Evolutionary conservation across 352 stramenopile genomes (phyloP).

Genomic region (Phytophthora rubi): DNA sequence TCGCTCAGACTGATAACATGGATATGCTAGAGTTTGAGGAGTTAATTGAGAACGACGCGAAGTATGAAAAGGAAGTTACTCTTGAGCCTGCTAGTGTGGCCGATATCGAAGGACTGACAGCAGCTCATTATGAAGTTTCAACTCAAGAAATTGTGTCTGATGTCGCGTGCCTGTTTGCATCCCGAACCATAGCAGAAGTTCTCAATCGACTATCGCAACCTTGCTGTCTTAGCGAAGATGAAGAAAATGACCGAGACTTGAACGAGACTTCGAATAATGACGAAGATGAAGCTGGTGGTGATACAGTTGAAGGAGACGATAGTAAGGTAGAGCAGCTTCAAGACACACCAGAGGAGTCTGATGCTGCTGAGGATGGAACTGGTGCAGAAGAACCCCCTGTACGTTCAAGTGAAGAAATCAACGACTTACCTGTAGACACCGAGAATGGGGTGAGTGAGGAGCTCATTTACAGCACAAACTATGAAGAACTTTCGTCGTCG

Average conservation of each 20-base stretch:
- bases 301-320: background rate
- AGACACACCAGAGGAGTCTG: background rate
- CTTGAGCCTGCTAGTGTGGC: background rate
- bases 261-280: constrained; percentile 1
- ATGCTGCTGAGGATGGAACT: background rate
- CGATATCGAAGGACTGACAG: background rate
- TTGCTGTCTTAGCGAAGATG: background rate
- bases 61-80: background rate
- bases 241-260: background rate
- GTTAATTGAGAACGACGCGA: background rate
- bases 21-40: background rate
- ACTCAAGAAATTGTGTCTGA: constrained; percentile 18
- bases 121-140: constrained; percentile 5
- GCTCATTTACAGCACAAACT: background rate
- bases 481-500: background rate
- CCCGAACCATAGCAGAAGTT: constrained; percentile 25
- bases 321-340: background rate
- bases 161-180: constrained; percentile 14
- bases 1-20: background rate
- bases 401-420: background rate
- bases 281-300: background rate
- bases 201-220: constrained; percentile 12
- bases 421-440: background rate
- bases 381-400: background rate
- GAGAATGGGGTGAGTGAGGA: background rate